Base-by-base conservation (phyloP, 2,329 filamentous ascomycete genomes). In the Aaosphaeria arxii region DNA sequence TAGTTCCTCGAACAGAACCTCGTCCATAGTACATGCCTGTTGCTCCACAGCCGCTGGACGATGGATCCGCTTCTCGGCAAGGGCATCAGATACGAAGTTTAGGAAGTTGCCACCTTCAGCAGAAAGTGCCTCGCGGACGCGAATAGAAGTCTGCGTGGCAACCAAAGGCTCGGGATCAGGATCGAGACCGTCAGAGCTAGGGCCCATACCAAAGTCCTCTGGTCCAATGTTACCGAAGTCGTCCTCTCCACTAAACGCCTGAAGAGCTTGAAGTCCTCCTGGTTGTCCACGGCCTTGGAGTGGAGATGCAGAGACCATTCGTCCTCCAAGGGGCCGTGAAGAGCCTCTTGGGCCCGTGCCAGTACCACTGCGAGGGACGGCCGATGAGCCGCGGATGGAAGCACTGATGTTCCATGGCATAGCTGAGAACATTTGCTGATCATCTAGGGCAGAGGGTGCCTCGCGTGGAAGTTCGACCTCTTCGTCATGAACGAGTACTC, bases 401-500 rank as follows among this genome's bases (percentile, higher is more conserved):
- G 79, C 76, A 6, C 76, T 81, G 40, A 79, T 71, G 54, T 88
- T 88, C 85, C 85, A 88, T 7, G 85, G 85, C 77, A 88, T 83
- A n/a, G 78, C 72, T 4, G 79, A 82, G 28, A 82, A 81, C 30
- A 81, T 78, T 42, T 85, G 80, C 45, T 85, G 81, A 49, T 95
- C 87, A 4, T 83, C 81, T 45, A 94, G 78, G 6, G 82, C 80
- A 1, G 81, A 78, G 1, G 77, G 80, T 1, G 81, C 86, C 39
- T 88, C 82, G 69, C 89, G 83, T 17, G 85, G 88, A 28, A 89
- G 69, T 66, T 95, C 90, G 17, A 86, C 67, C 6, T 80, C 80
- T 53, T 75, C 61, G 7, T 60, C 63, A 13, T 55, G 39, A 28
- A 40, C 7, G 9, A 24, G 24, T 7, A 40, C 45, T n/a, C 44